Base-by-base conservation (phyloP, 805 yeast species). In the Scheffersomyces ergatensis region DNA sequence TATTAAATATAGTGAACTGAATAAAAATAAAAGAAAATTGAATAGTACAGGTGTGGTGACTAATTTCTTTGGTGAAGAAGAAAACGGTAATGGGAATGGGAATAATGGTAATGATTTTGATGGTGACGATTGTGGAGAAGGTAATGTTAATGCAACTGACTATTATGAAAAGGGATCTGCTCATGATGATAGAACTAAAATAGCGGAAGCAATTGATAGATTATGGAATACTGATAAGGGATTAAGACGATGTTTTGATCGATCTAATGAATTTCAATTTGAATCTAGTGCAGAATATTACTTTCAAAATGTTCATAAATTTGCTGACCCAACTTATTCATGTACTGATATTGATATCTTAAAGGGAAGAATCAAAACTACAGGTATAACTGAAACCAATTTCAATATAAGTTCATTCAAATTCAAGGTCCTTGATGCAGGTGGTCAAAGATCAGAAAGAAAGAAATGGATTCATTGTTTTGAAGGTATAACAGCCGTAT, bases 401-500 rank as follows among this genome's bases (percentile, higher is more conserved):
- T 90, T 93, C 65, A 72, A 73, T 41, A 79, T 92, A 45, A 70
- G 70, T 37, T 73, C 79, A 2, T 75, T 80, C 35, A 78, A 73
- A 48, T 83, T 90, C 58, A 82, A 80, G 54, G 87, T 93, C 32
- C 67, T 89, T 21, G 99, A 93, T 70, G 98, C 97, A 3, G 99
- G 99, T 39, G 99, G 99, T 2, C 97, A 90, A 65, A 68, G 97
- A 45, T 80, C 88, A 16, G 97, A 90, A 60, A 74, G 97, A 45
- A 80, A 84, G 51, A 90, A 90, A 60, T 90, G 97, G 97, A 86
- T 90, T 47, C 96, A 89, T 57, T 88, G 95, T 56, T 90, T 90
- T 63, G 93, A 90, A 55, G 88, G 85, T 46, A 86, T 92, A 37
- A 85, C 96, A 0, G 86, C 95, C 3, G 84, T 95, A 0, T 61